phyloP scores from a whole-genome alignment of 202 grass and related monocot species.

The Bolboschoenoplectus hybrid region DNA sequence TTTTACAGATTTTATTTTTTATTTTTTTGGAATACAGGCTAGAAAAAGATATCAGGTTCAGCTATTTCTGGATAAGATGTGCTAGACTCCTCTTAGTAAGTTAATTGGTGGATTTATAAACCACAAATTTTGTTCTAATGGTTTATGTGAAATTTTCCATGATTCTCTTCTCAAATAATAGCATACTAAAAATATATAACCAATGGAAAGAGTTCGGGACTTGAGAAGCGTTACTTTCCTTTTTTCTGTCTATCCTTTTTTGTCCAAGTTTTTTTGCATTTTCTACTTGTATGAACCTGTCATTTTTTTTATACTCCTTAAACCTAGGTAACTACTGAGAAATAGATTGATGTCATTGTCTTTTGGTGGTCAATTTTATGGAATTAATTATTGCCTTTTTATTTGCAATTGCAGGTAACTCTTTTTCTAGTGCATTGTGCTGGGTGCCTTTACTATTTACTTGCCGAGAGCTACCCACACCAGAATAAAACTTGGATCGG shows the following conservation, averaged over 20 bases:
- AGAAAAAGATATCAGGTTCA: constrained; percentile 98
- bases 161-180: not conserved
- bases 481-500: constrained; percentile 90
- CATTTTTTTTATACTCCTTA: not conserved
- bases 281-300: not conserved
- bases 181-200: not conserved
- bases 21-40: constrained; percentile 44
- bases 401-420: constrained; percentile 55
- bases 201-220: not conserved
- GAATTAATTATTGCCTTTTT: not conserved
- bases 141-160: not conserved
- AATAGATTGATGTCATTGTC: not conserved
- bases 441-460: constrained; percentile 85
- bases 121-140: not conserved
- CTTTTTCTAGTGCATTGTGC: constrained; percentile 93
- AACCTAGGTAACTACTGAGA: not conserved
- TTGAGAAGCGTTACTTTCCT: not conserved
- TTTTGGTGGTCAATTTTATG: not conserved
- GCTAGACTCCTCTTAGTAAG: constrained; percentile 66
- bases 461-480: constrained; percentile 80
- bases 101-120: not conserved
- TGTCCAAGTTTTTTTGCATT: not conserved
- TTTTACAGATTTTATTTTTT: not conserved
- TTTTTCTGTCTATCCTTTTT: not conserved
- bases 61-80: constrained; percentile 94